Percentiles rank a stretch among this genome's conserved stretches.
Conservation (phyloP, 2,329 filamentous ascomycete genomes). For the Xylaria sp. region DNA sequence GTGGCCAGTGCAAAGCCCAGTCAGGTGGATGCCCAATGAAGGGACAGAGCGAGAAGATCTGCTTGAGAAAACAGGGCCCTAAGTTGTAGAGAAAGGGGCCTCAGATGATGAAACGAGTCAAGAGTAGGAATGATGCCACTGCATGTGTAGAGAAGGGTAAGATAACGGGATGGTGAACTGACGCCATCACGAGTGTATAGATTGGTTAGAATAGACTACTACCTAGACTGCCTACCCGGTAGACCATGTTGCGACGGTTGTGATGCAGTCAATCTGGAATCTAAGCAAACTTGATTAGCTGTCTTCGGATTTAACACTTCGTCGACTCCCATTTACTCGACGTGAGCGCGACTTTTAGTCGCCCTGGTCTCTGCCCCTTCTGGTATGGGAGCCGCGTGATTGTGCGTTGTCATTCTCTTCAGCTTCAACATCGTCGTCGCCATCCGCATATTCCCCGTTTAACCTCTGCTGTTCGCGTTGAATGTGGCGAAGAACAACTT, state of each 20-base stretch:
- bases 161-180: conserved; percentile 1
- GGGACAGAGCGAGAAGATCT: conserved; percentile 30
- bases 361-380: conserved; percentile 19
- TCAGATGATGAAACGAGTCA: background rate
- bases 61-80: conserved; percentile 32
- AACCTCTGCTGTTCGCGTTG: conserved; percentile 45
- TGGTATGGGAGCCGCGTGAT: conserved; percentile 20
- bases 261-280: background rate
- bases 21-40: conserved; percentile 31
- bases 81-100: conserved; percentile 32
- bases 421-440: conserved; percentile 33
- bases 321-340: conserved; percentile 3
- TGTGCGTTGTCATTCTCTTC: conserved; percentile 25
- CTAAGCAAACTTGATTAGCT: background rate
- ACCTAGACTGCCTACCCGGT: too few species aligned
- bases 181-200: background rate
- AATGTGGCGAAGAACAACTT: conserved; percentile 52
- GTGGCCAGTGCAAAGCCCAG: conserved; percentile 27
- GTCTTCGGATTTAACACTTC: background rate
- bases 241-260: background rate
- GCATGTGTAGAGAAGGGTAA: background rate
- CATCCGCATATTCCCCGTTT: conserved; percentile 40
- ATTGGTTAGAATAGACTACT: conserved; percentile 7
- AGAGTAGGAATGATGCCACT: conserved; percentile 1
- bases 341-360: conserved; percentile 13